Evolutionary conservation across 2,329 filamentous ascomycete genomes (phyloP).

Genomic region (Xylaria sp.): DNA sequence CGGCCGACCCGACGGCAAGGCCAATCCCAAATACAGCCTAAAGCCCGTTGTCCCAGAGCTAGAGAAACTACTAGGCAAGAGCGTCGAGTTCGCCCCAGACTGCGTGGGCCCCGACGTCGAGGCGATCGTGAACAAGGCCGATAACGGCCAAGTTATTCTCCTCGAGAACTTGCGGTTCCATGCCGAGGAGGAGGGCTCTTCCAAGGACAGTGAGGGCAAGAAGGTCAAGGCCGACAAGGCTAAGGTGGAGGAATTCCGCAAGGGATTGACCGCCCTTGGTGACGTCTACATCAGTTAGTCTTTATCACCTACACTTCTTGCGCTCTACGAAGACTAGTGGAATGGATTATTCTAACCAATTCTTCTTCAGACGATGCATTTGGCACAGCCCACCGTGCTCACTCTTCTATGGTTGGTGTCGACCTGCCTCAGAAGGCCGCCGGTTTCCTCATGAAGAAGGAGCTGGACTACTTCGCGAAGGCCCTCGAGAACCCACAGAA

Average conservation of each 20-base stretch:
- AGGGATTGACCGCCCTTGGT: conserved; percentile 91
- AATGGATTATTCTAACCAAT: conserved; percentile 12
- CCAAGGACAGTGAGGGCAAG: conserved; percentile 92
- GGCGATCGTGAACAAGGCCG: conserved; percentile 85
- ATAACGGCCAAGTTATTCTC: conserved; percentile 84
- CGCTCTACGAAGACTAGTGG: conserved; percentile 22
- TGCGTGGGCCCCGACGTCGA: conserved; percentile 91
- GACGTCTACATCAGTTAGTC: conserved; percentile 94
- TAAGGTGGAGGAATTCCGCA: conserved; percentile 92
- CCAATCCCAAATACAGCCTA: conserved; percentile 93
- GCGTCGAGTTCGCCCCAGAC: conserved; percentile 89
- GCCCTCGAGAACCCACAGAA: conserved; percentile 92
- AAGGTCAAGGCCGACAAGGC: conserved; percentile 98
- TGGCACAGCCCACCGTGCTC: conserved; percentile 96
- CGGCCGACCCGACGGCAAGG: conserved; percentile 90
- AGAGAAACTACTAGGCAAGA: conserved; percentile 87
- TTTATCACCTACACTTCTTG: neutral
- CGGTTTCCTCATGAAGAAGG: conserved; percentile 99
- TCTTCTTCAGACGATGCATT: conserved; percentile 85
- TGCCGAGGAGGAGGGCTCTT: conserved; percentile 96
- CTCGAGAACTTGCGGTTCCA: conserved; percentile 99
- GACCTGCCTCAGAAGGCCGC: conserved; percentile 96
- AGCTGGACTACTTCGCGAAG: conserved; percentile 99
- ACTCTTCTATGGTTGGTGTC: conserved; percentile 99
- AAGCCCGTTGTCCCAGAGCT: conserved; percentile 91